These are phyloP conservation scores for Calonectria naviculata DNA, from an alignment of 2,329 filamentous ascomycete genomes.

Conservation along the genomic window DNA sequence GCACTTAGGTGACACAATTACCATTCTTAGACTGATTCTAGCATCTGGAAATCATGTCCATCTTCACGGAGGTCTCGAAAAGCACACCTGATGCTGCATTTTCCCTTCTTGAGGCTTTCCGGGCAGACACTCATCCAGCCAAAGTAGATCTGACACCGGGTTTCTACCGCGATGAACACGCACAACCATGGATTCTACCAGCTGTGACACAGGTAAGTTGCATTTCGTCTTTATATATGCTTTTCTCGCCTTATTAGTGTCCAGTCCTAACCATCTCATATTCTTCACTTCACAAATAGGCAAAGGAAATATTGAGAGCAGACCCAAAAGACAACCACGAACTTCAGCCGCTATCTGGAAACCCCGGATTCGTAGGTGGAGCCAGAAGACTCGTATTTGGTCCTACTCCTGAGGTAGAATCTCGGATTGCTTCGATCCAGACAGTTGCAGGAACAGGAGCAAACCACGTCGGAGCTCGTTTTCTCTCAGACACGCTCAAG, in stretches of 20 bases:
- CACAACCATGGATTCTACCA: slow-evolving; percentile 91
- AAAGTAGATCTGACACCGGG: slow-evolving; percentile 63
- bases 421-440: slow-evolving; percentile 42
- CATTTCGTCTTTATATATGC: not conserved
- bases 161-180: slow-evolving; percentile 88
- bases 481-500: slow-evolving; percentile 35
- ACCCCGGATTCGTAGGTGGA: slow-evolving; percentile 35
- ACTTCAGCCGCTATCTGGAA: slow-evolving; percentile 74
- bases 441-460: slow-evolving; percentile 51
- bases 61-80: not conserved
- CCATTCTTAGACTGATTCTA: too few species aligned
- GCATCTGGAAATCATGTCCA: not conserved
- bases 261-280: not conserved
- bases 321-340: slow-evolving; percentile 86
- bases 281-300: slow-evolving; percentile 60
- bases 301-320: slow-evolving; percentile 81
- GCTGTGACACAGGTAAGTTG: slow-evolving; percentile 84
- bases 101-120: not conserved
- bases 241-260: not conserved
- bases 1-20: too few species aligned
- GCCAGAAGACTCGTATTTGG: not conserved
- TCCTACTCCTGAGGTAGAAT: not conserved
- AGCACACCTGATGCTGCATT: not conserved
- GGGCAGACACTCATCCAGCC: not conserved
- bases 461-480: slow-evolving; percentile 43